A percentile compares a stretch with the other conserved stretches of the same genome.
phyloP scores from a whole-genome alignment of 257 asterid genomes.

The Nicotiana undulata region DNA sequence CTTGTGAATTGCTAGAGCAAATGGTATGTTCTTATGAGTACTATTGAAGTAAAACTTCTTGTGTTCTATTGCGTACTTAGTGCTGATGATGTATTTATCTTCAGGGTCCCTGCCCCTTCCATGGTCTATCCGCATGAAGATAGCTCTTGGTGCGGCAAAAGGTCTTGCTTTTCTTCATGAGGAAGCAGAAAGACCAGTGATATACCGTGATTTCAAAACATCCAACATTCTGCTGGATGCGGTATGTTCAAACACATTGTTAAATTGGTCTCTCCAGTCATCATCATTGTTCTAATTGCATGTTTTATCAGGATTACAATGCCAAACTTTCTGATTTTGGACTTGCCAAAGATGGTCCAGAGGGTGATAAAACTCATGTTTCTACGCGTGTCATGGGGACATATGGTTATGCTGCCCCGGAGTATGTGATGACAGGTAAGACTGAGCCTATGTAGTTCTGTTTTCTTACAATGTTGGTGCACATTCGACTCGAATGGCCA shows the following conservation, averaged over 20 bases:
- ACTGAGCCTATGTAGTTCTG: background rate
- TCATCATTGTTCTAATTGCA: slow-evolving; percentile 11
- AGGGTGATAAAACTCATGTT: slow-evolving; percentile 92
- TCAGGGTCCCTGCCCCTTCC: slow-evolving; percentile 95
- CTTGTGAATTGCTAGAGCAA: background rate
- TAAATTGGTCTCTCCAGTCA: background rate
- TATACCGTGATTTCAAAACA: slow-evolving; percentile 94
- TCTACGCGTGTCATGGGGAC: slow-evolving; percentile 99
- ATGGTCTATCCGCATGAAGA: slow-evolving; percentile 95
- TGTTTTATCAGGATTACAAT: slow-evolving; percentile 64
- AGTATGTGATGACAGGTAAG: slow-evolving; percentile 95
- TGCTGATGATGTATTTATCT: slow-evolving; percentile 7
- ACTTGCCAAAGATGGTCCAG: slow-evolving; percentile 97
- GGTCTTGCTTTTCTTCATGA: slow-evolving; percentile 95
- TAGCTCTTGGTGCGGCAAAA: slow-evolving; percentile 93
- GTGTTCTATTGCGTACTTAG: background rate
- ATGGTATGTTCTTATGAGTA: background rate
- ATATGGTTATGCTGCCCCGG: slow-evolving; percentile 97
- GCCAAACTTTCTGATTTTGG: slow-evolving; percentile 98
- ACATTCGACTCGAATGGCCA: background rate
- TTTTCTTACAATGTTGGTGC: background rate
- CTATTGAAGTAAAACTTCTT: background rate
- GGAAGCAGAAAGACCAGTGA: slow-evolving; percentile 92
- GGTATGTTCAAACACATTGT: slow-evolving; percentile 34
- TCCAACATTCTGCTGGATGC: slow-evolving; percentile 90